Conservation (phyloP, 2,329 filamentous ascomycete species). For the Phoma herbarum region DNA sequence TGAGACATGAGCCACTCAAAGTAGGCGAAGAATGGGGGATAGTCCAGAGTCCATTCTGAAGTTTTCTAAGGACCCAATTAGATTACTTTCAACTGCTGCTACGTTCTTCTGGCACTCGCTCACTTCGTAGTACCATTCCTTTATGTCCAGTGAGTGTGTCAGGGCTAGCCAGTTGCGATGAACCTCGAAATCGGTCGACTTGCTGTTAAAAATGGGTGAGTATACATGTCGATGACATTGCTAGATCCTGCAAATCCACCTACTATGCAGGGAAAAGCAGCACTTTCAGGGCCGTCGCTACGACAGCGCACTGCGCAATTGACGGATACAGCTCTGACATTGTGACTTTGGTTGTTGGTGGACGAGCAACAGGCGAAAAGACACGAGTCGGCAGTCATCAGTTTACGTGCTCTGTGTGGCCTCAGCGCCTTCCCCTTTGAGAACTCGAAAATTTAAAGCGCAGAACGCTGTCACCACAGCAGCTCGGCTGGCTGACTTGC, state of each 20-base stretch:
- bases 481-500: neutral
- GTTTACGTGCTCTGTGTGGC: slow-evolving; percentile 19
- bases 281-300: slow-evolving; percentile 88
- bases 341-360: slow-evolving; percentile 32
- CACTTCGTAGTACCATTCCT: slow-evolving; percentile 93
- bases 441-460: slow-evolving; percentile 5
- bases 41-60: slow-evolving; percentile 99
- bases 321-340: slow-evolving; percentile 88
- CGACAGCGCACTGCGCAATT: slow-evolving; percentile 85
- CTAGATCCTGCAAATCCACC: slow-evolving; percentile 52
- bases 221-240: slow-evolving; percentile 16
- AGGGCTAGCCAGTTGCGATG: slow-evolving; percentile 99
- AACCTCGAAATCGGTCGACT: slow-evolving; percentile 98
- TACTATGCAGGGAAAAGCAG: slow-evolving; percentile 95
- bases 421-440: slow-evolving; percentile 21
- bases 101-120: slow-evolving; percentile 2
- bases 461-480: slow-evolving; percentile 10
- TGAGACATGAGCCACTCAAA: slow-evolving; percentile 95
- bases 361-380: slow-evolving; percentile 32
- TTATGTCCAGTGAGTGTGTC: slow-evolving; percentile 84
- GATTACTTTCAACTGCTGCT: slow-evolving; percentile 15
- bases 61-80: slow-evolving; percentile 67
- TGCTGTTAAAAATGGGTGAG: slow-evolving; percentile 65
- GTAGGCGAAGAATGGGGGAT: slow-evolving; percentile 96
- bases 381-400: slow-evolving; percentile 24